Base-by-base conservation (phyloP, 2,329 filamentous ascomycete genomes). In the Cladophialophora exuberans region DNA sequence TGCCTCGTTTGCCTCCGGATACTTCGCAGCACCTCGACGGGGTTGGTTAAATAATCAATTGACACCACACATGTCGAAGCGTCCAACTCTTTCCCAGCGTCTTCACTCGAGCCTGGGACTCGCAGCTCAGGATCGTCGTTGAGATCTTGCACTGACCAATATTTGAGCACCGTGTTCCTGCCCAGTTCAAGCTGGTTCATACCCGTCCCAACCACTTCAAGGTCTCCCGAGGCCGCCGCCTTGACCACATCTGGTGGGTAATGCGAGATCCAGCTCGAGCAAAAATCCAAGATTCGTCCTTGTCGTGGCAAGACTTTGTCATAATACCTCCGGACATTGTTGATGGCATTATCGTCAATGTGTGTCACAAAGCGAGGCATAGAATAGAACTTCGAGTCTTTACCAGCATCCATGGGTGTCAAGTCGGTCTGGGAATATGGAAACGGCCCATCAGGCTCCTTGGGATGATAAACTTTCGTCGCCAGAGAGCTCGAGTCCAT, bases 321-420 rank as follows among this genome's bases (percentile, higher is more conserved):
- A 63, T 81, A 82, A 66, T 82, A 82, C 2, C 64, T 57, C 20
- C 70, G 67, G 1, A 82, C 63, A 0, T 70, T 66, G 3, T 65
- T 63, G 46, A 81, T 79, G 0, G 78, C 77, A 4, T 72, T 68
- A 36, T 79, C 76, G 60, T 81, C 79, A 61, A 82, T 81, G 54
- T 82, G 79, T 9, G 79, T 79, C 1, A 81, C 78, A 57, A 80
- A 78, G 13, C 78, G 72, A 1, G 79, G 75, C 6, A 53, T 25
- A 30, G 51, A 31, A 54, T 68, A 68, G 61, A 68, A 68, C 3
- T 26, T 26, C 1, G 58, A 31, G 46, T 68, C 66, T 10, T 59
- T 18, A 36, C 63, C 62, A 3, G 58, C 22, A 28, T 68, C 66
- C 51, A 49, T 56, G 38, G 65, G 65, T 6, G 54, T 62, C 28